These are phyloP conservation scores for Debaryomyces coudertii DNA, from an alignment of 1,139 yeast species.

Conservation along the genomic window DNA sequence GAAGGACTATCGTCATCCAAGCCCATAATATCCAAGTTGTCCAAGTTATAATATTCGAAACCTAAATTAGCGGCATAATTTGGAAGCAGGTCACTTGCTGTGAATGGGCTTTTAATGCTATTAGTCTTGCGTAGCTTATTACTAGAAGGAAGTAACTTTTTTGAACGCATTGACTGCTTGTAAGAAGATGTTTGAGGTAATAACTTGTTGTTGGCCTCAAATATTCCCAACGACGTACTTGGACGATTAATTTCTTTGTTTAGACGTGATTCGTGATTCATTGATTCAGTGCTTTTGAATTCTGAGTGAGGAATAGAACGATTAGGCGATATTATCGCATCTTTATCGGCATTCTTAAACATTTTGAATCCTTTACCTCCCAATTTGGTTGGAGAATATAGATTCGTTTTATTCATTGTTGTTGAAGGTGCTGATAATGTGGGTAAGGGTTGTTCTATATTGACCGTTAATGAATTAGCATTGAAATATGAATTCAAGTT, in stretches of 20 bases:
- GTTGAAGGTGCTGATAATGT: slow-evolving; percentile 5
- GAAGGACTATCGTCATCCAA: slow-evolving; percentile 35
- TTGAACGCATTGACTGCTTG: slow-evolving; percentile 10
- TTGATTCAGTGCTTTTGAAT: neutral
- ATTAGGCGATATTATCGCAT: slow-evolving; percentile 39
- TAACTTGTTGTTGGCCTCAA: slow-evolving; percentile 15
- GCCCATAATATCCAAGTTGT: slow-evolving; percentile 35
- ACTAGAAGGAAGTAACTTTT: slow-evolving; percentile 15
- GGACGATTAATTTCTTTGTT: slow-evolving; percentile 9
- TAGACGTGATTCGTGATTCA: neutral
- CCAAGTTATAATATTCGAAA: slow-evolving; percentile 32
- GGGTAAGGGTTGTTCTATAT: neutral
- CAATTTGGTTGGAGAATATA: slow-evolving; percentile 37
- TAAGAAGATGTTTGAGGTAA: neutral
- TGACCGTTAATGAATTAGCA: neutral
- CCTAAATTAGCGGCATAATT: slow-evolving; percentile 15
- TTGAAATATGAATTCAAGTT: slow-evolving; percentile 3
- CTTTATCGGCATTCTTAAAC: slow-evolving; percentile 38
- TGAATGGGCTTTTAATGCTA: slow-evolving; percentile 23
- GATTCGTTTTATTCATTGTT: slow-evolving; percentile 11
- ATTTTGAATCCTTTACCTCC: slow-evolving; percentile 37
- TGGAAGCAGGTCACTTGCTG: slow-evolving; percentile 21
- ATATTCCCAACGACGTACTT: slow-evolving; percentile 18
- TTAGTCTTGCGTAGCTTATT: slow-evolving; percentile 21
- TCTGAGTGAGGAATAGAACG: slow-evolving; percentile 20